Conservation (phyloP, 805 yeast species). For the Yamadazyma scolyti region DNA sequence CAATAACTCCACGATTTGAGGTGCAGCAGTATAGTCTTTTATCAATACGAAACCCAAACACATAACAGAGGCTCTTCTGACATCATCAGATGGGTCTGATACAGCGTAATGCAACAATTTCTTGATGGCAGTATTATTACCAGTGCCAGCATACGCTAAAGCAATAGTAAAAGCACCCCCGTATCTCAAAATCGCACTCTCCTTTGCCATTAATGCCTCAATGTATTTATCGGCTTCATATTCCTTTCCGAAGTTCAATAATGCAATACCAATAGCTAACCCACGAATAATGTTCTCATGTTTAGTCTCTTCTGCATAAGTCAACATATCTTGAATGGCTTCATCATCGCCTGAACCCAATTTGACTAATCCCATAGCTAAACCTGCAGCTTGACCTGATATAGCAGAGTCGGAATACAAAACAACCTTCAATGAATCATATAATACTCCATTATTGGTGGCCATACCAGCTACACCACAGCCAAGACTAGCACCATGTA, state of each 20-base stretch:
- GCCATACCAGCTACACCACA: conserved; percentile 98
- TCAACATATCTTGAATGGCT: conserved; percentile 74
- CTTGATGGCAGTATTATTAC: conserved; percentile 82
- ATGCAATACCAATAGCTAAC: conserved; percentile 84
- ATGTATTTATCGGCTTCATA: conserved; percentile 71
- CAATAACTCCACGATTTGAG: conserved; percentile 88
- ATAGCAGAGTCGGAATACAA: conserved; percentile 87
- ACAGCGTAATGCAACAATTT: conserved; percentile 89
- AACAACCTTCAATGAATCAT: conserved; percentile 79
- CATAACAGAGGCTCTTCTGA: conserved; percentile 92
- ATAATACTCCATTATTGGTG: conserved; percentile 65
- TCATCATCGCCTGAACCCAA: conserved; percentile 78
- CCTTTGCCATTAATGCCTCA: conserved; percentile 63
- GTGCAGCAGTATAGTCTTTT: conserved; percentile 89
- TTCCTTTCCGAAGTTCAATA: conserved; percentile 82
- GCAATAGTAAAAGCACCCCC: conserved; percentile 96
- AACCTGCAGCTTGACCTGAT: conserved; percentile 94
- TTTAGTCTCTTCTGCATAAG: conserved; percentile 91
- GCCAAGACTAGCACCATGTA: conserved; percentile 96
- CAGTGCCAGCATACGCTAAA: conserved; percentile 95
- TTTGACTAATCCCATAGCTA: conserved; percentile 95
- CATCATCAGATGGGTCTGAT: conserved; percentile 93
- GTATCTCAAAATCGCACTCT: conserved; percentile 81
- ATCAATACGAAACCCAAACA: conserved; percentile 87
- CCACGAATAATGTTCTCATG: conserved; percentile 95